Base-by-base conservation (phyloP, 352 stramenopile genomes). In the Pythium chondricola region DNA sequence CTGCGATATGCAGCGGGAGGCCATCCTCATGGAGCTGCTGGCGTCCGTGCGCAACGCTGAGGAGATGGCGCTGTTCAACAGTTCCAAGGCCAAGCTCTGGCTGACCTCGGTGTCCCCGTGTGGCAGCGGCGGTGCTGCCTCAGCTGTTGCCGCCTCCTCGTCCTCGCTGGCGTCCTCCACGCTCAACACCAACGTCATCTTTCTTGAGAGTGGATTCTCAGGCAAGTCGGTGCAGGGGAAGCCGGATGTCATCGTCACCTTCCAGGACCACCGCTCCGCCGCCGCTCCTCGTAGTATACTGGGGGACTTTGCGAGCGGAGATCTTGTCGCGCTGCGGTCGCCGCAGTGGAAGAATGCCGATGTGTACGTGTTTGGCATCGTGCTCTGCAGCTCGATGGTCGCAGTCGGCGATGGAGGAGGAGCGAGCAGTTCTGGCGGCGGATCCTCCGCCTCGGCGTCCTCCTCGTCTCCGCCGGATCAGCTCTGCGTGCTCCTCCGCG, bases 121-220 rank as follows among this genome's bases (percentile, higher is more conserved):
- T 14, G 45, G 50, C 18, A 56, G 54, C 16, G 59, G 41, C 24
- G 54, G 59, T 25, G 25, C 24, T 9, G 46, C 38, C 4, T 25
- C 67, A 48, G 25, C 25, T 45, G 50, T 39, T 17, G 16, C 49
- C 24, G 7, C 26, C 17, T 6, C 44, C 22, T 13, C 52, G 56
- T 13, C 52, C 29, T 44, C 52, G n/a, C n/a, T n/a, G 2, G 3
- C 44, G 10, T 27, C 44, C 1, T 10, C 35, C 4, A 30, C 53
- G 10, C 14, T 85, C 20, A 83, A 58, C 46, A 55, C 74, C 11
- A 74, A 64, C n/a, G 63, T 62, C 7, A 84, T 89, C 33, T 85
- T 85, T 49, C 71, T 71, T 13, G 78, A 89, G 40, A 89, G 78
- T 49, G 78, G 71, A 4, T 89, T 86, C 50, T 82, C 59, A 4